Conservation (phyloP, 2,329 filamentous ascomycete genomes). For the Aspergillus udagawae region DNA sequence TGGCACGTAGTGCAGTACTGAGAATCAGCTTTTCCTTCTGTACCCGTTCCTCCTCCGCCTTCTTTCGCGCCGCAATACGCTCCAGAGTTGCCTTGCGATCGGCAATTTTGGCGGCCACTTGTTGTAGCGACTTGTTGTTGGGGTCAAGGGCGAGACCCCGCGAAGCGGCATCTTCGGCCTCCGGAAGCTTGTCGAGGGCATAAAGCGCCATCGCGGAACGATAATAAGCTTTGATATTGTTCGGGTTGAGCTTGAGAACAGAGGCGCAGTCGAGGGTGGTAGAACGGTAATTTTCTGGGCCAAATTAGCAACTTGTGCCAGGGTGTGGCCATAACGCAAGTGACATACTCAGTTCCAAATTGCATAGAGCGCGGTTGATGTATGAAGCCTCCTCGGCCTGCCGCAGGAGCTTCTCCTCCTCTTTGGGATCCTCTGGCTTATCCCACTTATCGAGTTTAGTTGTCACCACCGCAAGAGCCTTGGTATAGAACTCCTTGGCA, state of each 20-base stretch:
- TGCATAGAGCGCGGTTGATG: conserved; percentile 84
- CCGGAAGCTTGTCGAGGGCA: conserved; percentile 69
- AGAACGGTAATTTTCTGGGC: conserved; percentile 73
- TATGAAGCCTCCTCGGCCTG: conserved; percentile 70
- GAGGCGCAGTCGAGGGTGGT: conserved; percentile 81
- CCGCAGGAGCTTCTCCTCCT: conserved; percentile 60
- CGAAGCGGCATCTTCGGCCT: conserved; percentile 75
- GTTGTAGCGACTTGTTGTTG: conserved; percentile 62
- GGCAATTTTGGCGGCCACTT: conserved; percentile 60
- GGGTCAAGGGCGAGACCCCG: conserved; percentile 70
- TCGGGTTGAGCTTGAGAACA: conserved; percentile 71
- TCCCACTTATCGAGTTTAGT: conserved; percentile 56
- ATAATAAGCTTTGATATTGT: conserved; percentile 87
- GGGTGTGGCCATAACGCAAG: not conserved
- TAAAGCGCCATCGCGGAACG: conserved; percentile 75
- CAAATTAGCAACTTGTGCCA: conserved; percentile 4
- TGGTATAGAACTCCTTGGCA: conserved; percentile 86
- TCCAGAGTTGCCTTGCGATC: conserved; percentile 55
- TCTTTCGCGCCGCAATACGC: conserved; percentile 53
- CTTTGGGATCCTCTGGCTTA: conserved; percentile 49
- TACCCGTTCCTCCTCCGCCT: conserved; percentile 42
- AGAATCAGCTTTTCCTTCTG: conserved; percentile 60
- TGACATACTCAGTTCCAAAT: conserved; percentile 69
- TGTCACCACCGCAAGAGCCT: conserved; percentile 71
- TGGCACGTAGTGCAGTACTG: conserved; percentile 60